Evolutionary conservation across 148 eudicot genomes (phyloP).

Genomic region (Vaccinium darrowii): DNA sequence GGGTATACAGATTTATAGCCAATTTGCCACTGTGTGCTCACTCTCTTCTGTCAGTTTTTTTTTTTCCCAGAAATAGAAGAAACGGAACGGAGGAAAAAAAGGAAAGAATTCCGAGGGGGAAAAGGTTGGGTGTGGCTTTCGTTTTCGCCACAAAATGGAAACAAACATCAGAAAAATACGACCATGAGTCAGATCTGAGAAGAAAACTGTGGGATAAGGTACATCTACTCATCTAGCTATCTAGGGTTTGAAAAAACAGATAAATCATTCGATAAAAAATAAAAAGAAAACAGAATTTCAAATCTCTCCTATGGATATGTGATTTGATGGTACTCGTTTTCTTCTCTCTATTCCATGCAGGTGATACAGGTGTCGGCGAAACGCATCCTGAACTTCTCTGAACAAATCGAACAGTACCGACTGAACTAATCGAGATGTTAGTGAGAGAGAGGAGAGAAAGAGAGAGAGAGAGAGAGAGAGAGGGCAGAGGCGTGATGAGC

Average conservation of each 20-base stretch:
- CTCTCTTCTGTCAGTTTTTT: constrained; percentile 74
- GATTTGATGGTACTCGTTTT: neutral
- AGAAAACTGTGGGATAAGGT: no score
- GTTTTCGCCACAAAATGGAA: neutral
- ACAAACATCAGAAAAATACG: neutral
- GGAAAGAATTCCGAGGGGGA: neutral
- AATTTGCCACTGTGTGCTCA: constrained; percentile 62
- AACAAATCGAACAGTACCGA: constrained; percentile 34
- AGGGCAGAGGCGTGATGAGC: neutral
- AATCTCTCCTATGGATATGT: no score
- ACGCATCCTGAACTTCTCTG: neutral
- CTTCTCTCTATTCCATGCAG: constrained; percentile 25
- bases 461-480: neutral
- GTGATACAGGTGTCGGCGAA: constrained; percentile 11
- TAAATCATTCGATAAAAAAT: neutral
- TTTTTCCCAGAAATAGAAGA: neutral
- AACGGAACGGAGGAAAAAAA: neutral
- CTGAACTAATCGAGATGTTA: constrained; percentile 11
- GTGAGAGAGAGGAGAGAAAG: neutral
- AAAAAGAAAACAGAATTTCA: neutral
- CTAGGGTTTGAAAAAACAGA: constrained; percentile 21
- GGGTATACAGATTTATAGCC: constrained; percentile 31
- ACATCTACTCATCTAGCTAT: neutral
- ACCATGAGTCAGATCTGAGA: constrained; percentile 23
- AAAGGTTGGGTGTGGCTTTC: neutral